phyloP scores from a whole-genome alignment of 2,329 filamentous ascomycete genomes.

The Epichloe uncinata region DNA sequence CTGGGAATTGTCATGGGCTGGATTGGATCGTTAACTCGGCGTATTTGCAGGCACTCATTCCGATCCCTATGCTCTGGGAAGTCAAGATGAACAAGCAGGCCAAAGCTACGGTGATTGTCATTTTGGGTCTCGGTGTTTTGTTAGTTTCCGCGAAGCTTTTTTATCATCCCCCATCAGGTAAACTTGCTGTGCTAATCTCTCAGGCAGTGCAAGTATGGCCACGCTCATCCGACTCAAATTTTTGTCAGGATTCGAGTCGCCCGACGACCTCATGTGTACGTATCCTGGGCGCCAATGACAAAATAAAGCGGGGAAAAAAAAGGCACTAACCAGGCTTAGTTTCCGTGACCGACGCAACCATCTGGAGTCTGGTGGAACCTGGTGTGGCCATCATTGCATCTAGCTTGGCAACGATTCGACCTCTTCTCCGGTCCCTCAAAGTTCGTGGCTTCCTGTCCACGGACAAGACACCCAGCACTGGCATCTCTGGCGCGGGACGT shows the following conservation, averaged over 20 bases:
- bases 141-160: slow-evolving; percentile 9
- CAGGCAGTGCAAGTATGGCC: slow-evolving; percentile 35
- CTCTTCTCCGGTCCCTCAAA: slow-evolving; percentile 35
- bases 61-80: slow-evolving; percentile 40
- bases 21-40: not conserved
- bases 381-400: slow-evolving; percentile 41
- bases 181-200: slow-evolving; percentile 3
- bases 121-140: slow-evolving; percentile 37
- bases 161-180: not conserved
- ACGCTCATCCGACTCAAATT: slow-evolving; percentile 39
- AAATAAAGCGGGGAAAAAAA: not conserved
- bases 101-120: slow-evolving; percentile 36
- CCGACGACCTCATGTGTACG: slow-evolving; percentile 36
- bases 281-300: not conserved
- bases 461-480: slow-evolving; percentile 20
- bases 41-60: slow-evolving; percentile 29
- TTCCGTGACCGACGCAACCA: slow-evolving; percentile 36
- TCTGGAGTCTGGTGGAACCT: slow-evolving; percentile 45
- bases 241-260: slow-evolving; percentile 29
- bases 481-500: slow-evolving; percentile 12
- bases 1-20: not conserved
- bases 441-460: slow-evolving; percentile 33
- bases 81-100: slow-evolving; percentile 39
- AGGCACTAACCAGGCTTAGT: slow-evolving; percentile 19
- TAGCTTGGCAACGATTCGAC: slow-evolving; percentile 40